Evolutionary conservation across 1,139 yeast species (phyloP), one percentile per base, ranked within the genome.

Genomic region (Candida tropicalis): DNA sequence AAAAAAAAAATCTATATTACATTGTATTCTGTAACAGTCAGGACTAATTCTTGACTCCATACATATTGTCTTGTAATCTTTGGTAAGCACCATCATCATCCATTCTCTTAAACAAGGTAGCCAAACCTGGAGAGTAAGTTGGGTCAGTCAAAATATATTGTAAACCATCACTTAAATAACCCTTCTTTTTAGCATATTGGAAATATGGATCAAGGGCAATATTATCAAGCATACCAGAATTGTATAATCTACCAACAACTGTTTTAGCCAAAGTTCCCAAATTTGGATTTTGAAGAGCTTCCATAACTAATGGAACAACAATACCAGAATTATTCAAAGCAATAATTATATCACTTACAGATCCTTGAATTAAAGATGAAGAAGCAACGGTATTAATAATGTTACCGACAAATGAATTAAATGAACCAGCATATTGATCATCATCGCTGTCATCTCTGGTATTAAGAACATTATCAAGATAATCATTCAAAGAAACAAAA

Each of bases 251-350:
- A 12, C 46, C 45, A 3, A 57, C 54, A 9, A 73, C 51, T n/a
- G 58, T 54, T 8, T 56, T 57, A 39, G 65, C 50, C 45, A 62
- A 60, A 8, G 53, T 48, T 7, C 60, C 51, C 8, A 65, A 54
- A 22, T 58, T 52, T 32, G 55, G 50, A 46, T 66, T 64, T 8
- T 60, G 54, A 12, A 66, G 25, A 3, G 64, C 39, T 32, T 64
- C 56, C 48, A 69, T 51, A 4, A 62, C 56, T 11, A 66, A 48
- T 2, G 73, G 69, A 0, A 57, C 59, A 2, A 61, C 51, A 16
- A 70, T 58, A 4, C 62, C 65, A 9, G 75, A 61, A 38, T 62
- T 51, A 45, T 66, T 66, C 33, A 73, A 54, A 0, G 72, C 75
- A 8, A 38, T 46, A 22, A 71, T 49, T 3, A 71, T 48, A 13